Percentiles rank a stretch among this genome's conserved stretches.
Conservation (phyloP, 140 eudicot species). For the Ambrosia hybrid region DNA sequence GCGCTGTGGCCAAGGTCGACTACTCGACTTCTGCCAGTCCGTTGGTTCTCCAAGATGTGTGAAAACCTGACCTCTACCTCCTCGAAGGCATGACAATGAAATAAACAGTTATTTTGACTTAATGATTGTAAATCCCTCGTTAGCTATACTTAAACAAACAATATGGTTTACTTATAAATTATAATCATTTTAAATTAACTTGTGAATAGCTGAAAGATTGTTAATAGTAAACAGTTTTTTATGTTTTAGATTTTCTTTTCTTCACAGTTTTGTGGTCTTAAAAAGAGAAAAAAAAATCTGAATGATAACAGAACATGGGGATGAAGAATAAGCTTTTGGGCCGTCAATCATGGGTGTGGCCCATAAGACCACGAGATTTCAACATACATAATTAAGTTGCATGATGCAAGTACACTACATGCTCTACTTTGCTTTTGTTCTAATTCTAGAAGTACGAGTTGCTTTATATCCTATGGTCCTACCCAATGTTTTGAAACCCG, state of each 20-base stretch:
- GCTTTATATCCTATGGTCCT: background rate
- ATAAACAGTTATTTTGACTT: background rate
- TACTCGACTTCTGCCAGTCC: too few species aligned
- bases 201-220: background rate
- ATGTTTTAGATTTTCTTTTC: background rate
- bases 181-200: too few species aligned
- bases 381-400: slow-evolving; percentile 33
- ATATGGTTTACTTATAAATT: background rate
- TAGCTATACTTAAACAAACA: background rate
- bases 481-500: too few species aligned
- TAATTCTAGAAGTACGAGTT: slow-evolving; percentile 17
- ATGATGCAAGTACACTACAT: slow-evolving; percentile 31
- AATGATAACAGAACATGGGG: background rate
- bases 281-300: background rate
- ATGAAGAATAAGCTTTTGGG: slow-evolving; percentile 15
- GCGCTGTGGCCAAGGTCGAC: too few species aligned
- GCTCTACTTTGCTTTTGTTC: slow-evolving; percentile 25
- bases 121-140: background rate
- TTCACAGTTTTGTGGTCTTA: background rate
- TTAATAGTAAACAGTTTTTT: background rate
- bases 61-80: too few species aligned
- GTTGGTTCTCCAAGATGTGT: too few species aligned
- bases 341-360: slow-evolving; percentile 42
- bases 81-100: too few species aligned
- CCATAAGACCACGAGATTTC: slow-evolving; percentile 36